Conservation (phyloP, 2,329 filamentous ascomycete genomes). For the Juglanconis juglandina region DNA sequence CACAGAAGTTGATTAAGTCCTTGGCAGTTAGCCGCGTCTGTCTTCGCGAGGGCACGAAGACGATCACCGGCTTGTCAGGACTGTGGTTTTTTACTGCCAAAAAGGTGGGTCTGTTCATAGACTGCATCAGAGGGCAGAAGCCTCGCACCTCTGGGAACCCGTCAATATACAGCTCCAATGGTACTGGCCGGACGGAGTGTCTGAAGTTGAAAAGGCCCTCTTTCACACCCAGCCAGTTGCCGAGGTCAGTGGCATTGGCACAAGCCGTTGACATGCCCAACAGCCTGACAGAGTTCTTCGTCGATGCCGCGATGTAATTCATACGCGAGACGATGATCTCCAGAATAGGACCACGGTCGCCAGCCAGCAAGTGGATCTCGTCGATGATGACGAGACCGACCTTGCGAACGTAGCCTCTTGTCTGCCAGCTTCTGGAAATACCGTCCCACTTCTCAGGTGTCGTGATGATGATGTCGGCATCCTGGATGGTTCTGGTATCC, state of each 20-base stretch:
- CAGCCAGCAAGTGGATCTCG: constrained; percentile 95
- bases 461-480: constrained; percentile 96
- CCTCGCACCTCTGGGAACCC: constrained; percentile 93
- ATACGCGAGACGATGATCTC: constrained; percentile 94
- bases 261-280: constrained; percentile 99
- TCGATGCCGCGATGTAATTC: constrained; percentile 98
- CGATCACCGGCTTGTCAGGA: constrained; percentile 94
- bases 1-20: constrained; percentile 94
- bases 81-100: constrained; percentile 95
- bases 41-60: constrained; percentile 92
- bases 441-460: constrained; percentile 99
- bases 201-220: constrained; percentile 95
- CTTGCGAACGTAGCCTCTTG: constrained; percentile 89
- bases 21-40: constrained; percentile 94
- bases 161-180: constrained; percentile 93
- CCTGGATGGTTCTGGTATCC: constrained; percentile 89
- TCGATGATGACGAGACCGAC: constrained; percentile 97
- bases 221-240: constrained; percentile 95
- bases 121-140: constrained; percentile 97
- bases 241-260: constrained; percentile 90
- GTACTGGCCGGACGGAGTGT: constrained; percentile 93
- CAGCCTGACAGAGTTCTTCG: constrained; percentile 81
- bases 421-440: constrained; percentile 98
- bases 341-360: constrained; percentile 92
- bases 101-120: constrained; percentile 97